Evolutionary conservation across 768 basidiomycete species (phyloP).

Genomic region (Lentinula edodes): DNA sequence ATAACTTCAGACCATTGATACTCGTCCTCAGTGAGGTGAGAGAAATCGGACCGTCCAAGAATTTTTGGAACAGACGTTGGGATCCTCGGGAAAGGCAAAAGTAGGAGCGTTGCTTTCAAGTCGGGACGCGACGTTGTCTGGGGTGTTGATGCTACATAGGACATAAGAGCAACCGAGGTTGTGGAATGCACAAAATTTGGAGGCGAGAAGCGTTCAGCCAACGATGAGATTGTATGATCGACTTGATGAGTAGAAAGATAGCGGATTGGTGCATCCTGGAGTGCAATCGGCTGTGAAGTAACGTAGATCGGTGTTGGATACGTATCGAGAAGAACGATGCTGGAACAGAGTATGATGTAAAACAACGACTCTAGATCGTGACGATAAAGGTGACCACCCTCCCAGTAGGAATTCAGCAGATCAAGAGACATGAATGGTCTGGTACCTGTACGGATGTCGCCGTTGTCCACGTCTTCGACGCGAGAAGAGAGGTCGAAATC

Average conservation of each 20-base stretch:
- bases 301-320: conserved; percentile 49
- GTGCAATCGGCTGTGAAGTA: conserved; percentile 24
- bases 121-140: neutral
- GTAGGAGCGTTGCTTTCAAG: conserved; percentile 28
- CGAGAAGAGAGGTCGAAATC: too few species aligned
- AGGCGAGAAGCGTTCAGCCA: conserved; percentile 37
- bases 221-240: conserved; percentile 13
- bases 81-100: conserved; percentile 44
- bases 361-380: too few species aligned
- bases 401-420: too few species aligned
- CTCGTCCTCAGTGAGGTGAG: conserved; percentile 24
- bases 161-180: conserved; percentile 44
- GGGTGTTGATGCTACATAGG: conserved; percentile 22
- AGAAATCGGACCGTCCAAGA: conserved; percentile 27
- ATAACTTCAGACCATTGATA: conserved; percentile 29
- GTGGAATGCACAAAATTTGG: conserved; percentile 55
- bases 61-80: conserved; percentile 34
- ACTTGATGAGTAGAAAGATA: conserved; percentile 35
- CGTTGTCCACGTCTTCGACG: too few species aligned
- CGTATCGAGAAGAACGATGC: conserved; percentile 45
- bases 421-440: too few species aligned
- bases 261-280: conserved; percentile 44
- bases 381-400: too few species aligned
- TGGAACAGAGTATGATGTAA: too few species aligned
- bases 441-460: too few species aligned